These are phyloP conservation scores for Carallia brachiata DNA, from an alignment of 345 rosid species.

Conservation along the genomic window DNA sequence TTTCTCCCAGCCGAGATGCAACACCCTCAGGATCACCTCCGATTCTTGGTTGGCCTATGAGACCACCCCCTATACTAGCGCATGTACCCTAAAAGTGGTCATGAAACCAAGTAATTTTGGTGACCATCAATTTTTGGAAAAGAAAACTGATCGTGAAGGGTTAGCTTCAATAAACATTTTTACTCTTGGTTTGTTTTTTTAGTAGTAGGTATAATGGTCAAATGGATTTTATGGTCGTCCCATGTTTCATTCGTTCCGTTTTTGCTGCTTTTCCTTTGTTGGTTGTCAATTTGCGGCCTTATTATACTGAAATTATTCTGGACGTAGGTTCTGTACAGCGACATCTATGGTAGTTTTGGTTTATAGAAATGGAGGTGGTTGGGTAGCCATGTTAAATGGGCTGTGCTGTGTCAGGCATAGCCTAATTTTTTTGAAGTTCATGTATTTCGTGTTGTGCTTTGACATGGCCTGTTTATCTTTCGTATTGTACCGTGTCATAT, in stretches of 20 bases:
- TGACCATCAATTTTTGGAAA: slow-evolving; percentile 69
- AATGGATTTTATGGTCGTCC: slow-evolving; percentile 21
- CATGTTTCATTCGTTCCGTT: background rate
- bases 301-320: too few species aligned
- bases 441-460: too few species aligned
- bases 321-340: too few species aligned
- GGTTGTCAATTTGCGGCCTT: too few species aligned
- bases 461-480: too few species aligned
- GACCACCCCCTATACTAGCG: slow-evolving; percentile 28
- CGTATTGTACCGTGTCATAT: too few species aligned
- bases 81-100: slow-evolving; percentile 6
- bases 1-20: slow-evolving; percentile 54
- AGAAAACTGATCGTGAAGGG: slow-evolving; percentile 69
- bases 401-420: too few species aligned
- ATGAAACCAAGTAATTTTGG: slow-evolving; percentile 26
- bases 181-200: slow-evolving; percentile 33
- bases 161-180: slow-evolving; percentile 56
- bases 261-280: too few species aligned
- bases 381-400: too few species aligned
- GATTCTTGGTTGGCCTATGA: slow-evolving; percentile 61
- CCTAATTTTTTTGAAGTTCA: too few species aligned
- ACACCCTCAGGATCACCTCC: slow-evolving; percentile 54
- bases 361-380: too few species aligned
- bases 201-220: slow-evolving; percentile 39
- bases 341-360: too few species aligned